Conservation (phyloP, 352 stramenopile species). For the Globisporangium spiculum region DNA sequence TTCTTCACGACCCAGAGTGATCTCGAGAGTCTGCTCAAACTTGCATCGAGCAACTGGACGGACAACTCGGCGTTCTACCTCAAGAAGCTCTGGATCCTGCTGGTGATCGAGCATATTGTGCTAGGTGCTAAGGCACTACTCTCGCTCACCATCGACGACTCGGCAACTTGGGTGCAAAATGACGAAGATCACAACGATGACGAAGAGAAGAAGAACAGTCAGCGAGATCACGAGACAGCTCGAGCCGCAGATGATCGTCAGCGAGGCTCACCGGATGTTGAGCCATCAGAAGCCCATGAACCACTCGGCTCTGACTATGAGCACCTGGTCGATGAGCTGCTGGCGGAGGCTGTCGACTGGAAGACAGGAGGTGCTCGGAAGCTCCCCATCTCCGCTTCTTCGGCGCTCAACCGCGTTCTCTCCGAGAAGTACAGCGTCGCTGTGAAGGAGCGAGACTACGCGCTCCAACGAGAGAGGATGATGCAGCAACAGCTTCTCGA, state of each 20-base stretch:
- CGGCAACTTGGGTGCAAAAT: constrained; percentile 66
- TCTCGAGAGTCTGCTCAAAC: constrained; percentile 52
- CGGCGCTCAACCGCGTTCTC: constrained; percentile 37
- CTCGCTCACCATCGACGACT: constrained; percentile 65
- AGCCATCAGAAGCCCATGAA: not conserved
- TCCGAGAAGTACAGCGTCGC: constrained; percentile 38
- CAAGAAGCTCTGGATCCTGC: constrained; percentile 57
- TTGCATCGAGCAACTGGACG: constrained; percentile 19
- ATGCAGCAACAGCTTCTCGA: constrained; percentile 27
- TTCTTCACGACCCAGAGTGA: constrained; percentile 67
- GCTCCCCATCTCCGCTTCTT: constrained; percentile 4
- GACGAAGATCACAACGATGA: constrained; percentile 62
- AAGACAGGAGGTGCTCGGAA: constrained; percentile 6
- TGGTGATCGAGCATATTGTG: constrained; percentile 65
- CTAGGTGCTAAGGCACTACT: constrained; percentile 63
- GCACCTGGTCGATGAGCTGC: constrained; percentile 19
- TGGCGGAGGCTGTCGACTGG: constrained; percentile 13
- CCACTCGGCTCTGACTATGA: not conserved
- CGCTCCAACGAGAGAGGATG: constrained; percentile 31
- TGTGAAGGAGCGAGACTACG: constrained; percentile 41
- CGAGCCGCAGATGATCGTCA: not conserved
- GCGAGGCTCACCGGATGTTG: not conserved
- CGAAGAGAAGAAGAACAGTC: constrained; percentile 22
- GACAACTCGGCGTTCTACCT: constrained; percentile 31
- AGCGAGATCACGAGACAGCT: constrained; percentile 11